phyloP scores from a whole-genome alignment of 1,139 yeast species.

The Arxiozyma telluris region DNA sequence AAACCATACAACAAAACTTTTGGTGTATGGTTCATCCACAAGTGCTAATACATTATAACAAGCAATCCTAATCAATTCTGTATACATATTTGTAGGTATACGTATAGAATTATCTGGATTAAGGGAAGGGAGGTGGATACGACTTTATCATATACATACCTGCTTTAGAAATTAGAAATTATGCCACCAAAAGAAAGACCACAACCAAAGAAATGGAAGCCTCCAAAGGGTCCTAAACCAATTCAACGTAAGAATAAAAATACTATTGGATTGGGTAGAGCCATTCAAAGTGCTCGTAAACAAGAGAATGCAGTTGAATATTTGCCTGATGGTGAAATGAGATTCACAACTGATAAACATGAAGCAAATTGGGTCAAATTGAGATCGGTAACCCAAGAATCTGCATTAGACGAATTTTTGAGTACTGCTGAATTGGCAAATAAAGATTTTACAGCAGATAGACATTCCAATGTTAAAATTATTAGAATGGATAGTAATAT shows the following conservation, averaged over 20 bases:
- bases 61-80: not conserved
- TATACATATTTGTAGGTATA: not conserved
- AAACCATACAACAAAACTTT: not conserved
- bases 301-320: constrained; percentile 60
- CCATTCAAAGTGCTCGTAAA: constrained; percentile 67
- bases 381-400: constrained; percentile 90
- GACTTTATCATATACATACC: not conserved
- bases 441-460: constrained; percentile 91
- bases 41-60: not conserved
- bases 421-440: constrained; percentile 93
- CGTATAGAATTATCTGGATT: not conserved
- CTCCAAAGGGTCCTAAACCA: constrained; percentile 89
- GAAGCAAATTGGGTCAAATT: constrained; percentile 86
- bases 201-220: constrained; percentile 47
- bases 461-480: constrained; percentile 73
- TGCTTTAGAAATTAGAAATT: not conserved
- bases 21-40: too few relatives aligned
- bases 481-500: constrained; percentile 61
- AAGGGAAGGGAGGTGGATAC: not conserved
- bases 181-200: constrained; percentile 37
- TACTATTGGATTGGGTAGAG: constrained; percentile 74
- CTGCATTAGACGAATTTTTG: constrained; percentile 86
- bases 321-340: constrained; percentile 78
- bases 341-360: constrained; percentile 72
- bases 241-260: constrained; percentile 77